A percentile compares a stretch with the other conserved stretches of the same genome.
Conservation (phyloP, 1,139 yeast species). For the Yamadazyma oceani region DNA sequence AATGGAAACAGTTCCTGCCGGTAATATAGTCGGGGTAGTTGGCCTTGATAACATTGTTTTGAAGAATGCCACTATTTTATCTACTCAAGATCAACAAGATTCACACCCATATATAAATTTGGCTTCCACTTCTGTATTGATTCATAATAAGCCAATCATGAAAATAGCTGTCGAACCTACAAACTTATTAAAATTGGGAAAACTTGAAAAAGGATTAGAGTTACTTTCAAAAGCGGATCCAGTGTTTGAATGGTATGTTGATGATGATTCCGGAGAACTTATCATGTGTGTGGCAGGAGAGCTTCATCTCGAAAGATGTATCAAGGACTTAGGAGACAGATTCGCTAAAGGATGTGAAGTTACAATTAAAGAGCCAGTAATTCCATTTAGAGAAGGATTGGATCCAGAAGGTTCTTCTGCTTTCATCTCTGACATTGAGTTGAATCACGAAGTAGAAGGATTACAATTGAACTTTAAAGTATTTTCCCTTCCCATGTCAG, state of each 20-base stretch:
- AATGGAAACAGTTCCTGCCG: conserved; percentile 84
- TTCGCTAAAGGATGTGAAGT: conserved; percentile 87
- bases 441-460: conserved; percentile 36
- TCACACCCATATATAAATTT: conserved; percentile 67
- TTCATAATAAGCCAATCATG: conserved; percentile 78
- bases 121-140: conserved; percentile 57
- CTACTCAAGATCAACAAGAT: conserved; percentile 34
- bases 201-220: conserved; percentile 75
- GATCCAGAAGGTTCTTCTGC: conserved; percentile 21
- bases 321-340: conserved; percentile 83
- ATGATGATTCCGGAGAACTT: conserved; percentile 84
- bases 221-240: conserved; percentile 88
- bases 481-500: conserved; percentile 55
- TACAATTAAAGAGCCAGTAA: conserved; percentile 85
- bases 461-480: conserved; percentile 54
- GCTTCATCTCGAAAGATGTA: conserved; percentile 85
- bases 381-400: conserved; percentile 91
- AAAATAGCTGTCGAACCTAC: conserved; percentile 93
- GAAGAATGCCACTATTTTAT: conserved; percentile 81
- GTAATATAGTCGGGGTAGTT: conserved; percentile 91
- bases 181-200: conserved; percentile 76
- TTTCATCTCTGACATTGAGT: conserved; percentile 21
- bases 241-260: conserved; percentile 81
- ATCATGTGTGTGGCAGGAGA: conserved; percentile 96
- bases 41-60: conserved; percentile 82